A percentile compares a stretch with the other conserved stretches of the same genome.
Evolutionary conservation across 306 rosid genomes (phyloP).

Genomic region (Fagus sylvatica): DNA sequence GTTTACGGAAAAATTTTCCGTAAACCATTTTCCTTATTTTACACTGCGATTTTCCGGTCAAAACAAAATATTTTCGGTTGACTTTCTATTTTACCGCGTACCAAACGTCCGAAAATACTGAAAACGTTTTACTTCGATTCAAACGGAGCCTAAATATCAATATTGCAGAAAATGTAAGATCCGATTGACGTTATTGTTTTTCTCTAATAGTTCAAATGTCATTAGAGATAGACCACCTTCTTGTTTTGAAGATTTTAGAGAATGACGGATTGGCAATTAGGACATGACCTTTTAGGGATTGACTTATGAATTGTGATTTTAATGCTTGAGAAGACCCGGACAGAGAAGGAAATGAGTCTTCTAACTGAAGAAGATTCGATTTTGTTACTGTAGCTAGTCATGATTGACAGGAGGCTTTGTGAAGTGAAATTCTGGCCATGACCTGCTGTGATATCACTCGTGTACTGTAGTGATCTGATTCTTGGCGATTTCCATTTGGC

Average conservation of each 20-base stretch:
- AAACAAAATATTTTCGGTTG: too few relatives aligned
- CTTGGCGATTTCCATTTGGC: neutral
- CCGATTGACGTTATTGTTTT: slow-evolving; percentile 25
- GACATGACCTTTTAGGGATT: neutral
- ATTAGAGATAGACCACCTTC: slow-evolving; percentile 51
- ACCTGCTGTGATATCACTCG: neutral
- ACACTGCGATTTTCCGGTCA: too few relatives aligned
- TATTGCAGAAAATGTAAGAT: neutral
- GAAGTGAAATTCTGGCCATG: neutral
- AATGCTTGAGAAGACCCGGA: slow-evolving; percentile 10
- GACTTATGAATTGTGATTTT: slow-evolving; percentile 8
- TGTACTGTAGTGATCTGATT: neutral
- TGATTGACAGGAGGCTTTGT: neutral
- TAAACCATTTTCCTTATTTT: too few relatives aligned
- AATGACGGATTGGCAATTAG: slow-evolving; percentile 14
- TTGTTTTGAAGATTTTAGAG: slow-evolving; percentile 50
- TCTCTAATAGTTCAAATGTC: slow-evolving; percentile 70
- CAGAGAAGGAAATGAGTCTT: neutral
- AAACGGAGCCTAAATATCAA: neutral
- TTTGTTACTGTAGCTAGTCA: neutral
- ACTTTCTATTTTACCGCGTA: too few relatives aligned
- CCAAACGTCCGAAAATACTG: too few relatives aligned
- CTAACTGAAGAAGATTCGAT: neutral
- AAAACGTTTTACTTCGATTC: too few relatives aligned
- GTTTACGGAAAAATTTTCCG: too few relatives aligned